These are phyloP conservation scores for Lepidium aucheri DNA, from an alignment of 345 rosid species.

Conservation along the genomic window DNA sequence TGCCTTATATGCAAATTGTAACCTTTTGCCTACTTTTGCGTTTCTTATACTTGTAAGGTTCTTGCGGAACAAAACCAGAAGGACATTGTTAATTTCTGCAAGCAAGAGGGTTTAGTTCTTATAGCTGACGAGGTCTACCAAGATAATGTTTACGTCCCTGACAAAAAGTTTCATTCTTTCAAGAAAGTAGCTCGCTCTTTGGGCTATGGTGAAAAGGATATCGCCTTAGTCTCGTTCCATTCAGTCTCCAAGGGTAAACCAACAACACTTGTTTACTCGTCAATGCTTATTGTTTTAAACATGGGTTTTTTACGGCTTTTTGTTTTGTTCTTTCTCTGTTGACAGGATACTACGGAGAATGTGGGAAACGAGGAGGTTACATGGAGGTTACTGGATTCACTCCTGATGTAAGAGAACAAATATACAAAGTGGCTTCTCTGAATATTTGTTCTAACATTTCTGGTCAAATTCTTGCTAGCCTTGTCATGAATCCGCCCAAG, in stretches of 20 bases:
- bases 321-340: not conserved
- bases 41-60: slow-evolving; percentile 35
- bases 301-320: not conserved
- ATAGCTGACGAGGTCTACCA: slow-evolving; percentile 95
- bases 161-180: slow-evolving; percentile 79
- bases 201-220: slow-evolving; percentile 63
- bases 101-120: slow-evolving; percentile 82
- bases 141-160: slow-evolving; percentile 75
- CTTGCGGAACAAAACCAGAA: slow-evolving; percentile 75
- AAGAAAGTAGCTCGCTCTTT: slow-evolving; percentile 74
- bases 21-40: not conserved
- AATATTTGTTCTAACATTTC: slow-evolving; percentile 87
- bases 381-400: slow-evolving; percentile 88
- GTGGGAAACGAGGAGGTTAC: slow-evolving; percentile 96
- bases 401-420: slow-evolving; percentile 68
- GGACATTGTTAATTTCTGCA: slow-evolving; percentile 71
- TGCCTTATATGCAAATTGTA: not conserved
- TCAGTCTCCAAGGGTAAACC: slow-evolving; percentile 76
- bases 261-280: not conserved
- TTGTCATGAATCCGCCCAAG: slow-evolving; percentile 96
- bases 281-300: not conserved
- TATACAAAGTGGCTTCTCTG: slow-evolving; percentile 84
- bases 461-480: slow-evolving; percentile 93
- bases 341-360: slow-evolving; percentile 84
- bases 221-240: slow-evolving; percentile 72